A percentile compares a stretch with the other conserved stretches of the same genome.
These are phyloP conservation scores for Nemania sp. DNA, from an alignment of 2,329 filamentous ascomycete species.

Conservation along the genomic window DNA sequence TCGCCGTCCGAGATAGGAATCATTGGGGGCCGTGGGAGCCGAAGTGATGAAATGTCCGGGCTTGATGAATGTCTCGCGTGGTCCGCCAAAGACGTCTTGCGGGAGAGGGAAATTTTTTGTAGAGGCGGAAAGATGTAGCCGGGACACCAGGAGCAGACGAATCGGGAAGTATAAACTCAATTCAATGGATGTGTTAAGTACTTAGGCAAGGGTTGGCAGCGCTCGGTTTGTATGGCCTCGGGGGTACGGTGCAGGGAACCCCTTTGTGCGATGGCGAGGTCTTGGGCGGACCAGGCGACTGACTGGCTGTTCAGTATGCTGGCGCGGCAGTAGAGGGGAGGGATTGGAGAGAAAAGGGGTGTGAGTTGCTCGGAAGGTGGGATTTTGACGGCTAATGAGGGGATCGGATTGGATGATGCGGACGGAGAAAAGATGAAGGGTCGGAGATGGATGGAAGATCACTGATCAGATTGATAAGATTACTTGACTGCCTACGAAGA, in stretches of 20 bases:
- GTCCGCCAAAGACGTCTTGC: background rate
- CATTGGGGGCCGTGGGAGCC: background rate
- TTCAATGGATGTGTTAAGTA: background rate
- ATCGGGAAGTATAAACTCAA: background rate
- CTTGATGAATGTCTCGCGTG: background rate
- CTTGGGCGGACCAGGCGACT: background rate
- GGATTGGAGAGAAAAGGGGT: conserved; percentile 7
- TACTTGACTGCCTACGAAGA: conserved; percentile 37
- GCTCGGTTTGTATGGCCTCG: conserved; percentile 7
- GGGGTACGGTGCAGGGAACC: conserved; percentile 8
- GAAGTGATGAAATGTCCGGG: background rate
- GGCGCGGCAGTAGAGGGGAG: background rate
- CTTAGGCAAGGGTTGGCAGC: background rate
- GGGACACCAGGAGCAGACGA: background rate
- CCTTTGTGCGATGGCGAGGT: background rate
- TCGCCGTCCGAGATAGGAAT: background rate
- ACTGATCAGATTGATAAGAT: conserved; percentile 48
- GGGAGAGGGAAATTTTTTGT: background rate
- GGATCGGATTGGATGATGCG: conserved; percentile 21
- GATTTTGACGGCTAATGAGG: conserved; percentile 13
- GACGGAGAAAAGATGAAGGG: conserved; percentile 25
- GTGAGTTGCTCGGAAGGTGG: conserved; percentile 3
- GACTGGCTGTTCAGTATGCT: background rate
- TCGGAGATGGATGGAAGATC: conserved; percentile 38
- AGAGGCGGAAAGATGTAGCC: background rate